These are phyloP conservation scores for Saprolegnia parasitica DNA, from an alignment of 352 stramenopile species.

Conservation along the genomic window DNA sequence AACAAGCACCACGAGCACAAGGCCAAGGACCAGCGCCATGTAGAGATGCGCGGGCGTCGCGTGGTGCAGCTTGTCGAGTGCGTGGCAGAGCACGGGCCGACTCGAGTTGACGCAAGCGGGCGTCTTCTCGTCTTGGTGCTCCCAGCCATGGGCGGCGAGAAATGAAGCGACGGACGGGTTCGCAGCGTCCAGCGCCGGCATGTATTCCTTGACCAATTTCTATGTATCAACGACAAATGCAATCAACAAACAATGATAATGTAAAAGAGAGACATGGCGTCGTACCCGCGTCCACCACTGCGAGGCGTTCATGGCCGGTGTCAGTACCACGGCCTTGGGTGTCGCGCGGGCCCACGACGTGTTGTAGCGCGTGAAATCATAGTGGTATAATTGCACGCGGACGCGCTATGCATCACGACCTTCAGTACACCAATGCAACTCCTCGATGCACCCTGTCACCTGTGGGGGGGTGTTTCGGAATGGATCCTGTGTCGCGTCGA, in stretches of 20 bases:
- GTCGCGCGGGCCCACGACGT: conserved; percentile 51
- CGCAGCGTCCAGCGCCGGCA: conserved; percentile 31
- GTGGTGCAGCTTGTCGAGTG: conserved; percentile 4
- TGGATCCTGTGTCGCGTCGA: conserved; percentile 55
- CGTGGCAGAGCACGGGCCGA: conserved; percentile 10
- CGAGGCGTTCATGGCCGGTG: conserved; percentile 28
- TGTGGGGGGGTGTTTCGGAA: conserved; percentile 43
- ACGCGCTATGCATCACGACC: conserved; percentile 12
- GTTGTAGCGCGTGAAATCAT: conserved; percentile 79
- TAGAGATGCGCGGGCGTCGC: background rate
- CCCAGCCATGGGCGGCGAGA: conserved; percentile 28
- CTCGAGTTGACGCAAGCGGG: conserved; percentile 1
- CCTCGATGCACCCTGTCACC: conserved; percentile 17
- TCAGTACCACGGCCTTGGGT: conserved; percentile 36
- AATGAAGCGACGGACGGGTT: conserved; percentile 32
- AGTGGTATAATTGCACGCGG: conserved; percentile 71
- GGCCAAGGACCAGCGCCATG: background rate
- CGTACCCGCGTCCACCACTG: conserved; percentile 45
- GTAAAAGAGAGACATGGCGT: conserved; percentile 10
- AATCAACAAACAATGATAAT: background rate
- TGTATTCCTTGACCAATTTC: conserved; percentile 31
- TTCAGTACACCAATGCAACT: conserved; percentile 16
- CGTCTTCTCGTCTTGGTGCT: background rate
- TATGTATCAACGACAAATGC: conserved; percentile 17
- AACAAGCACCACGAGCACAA: background rate